Conservation (phyloP, 2,329 filamentous ascomycete genomes). For the Pseudogymnoascus sp. region DNA sequence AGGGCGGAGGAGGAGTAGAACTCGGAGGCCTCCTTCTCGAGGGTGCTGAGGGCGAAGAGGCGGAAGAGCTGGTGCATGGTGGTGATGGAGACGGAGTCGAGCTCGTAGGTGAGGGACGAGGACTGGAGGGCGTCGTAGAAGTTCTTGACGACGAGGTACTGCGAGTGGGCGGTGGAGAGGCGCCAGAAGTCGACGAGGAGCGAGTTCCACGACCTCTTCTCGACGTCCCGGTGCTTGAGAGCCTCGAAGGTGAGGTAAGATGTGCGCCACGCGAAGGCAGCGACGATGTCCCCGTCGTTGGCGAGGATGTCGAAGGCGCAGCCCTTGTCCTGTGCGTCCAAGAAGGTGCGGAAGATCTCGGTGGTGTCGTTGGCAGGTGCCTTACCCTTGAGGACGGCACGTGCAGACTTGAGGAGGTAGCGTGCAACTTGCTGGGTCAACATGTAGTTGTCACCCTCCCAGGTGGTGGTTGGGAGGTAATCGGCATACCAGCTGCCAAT, state of each 20-base stretch:
- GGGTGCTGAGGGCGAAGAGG: slow-evolving; percentile 54
- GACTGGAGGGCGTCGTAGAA: slow-evolving; percentile 63
- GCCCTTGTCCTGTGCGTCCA: slow-evolving; percentile 57
- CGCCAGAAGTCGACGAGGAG: slow-evolving; percentile 72
- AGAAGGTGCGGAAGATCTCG: slow-evolving; percentile 55
- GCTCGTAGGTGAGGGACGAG: slow-evolving; percentile 39
- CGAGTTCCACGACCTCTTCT: slow-evolving; percentile 71
- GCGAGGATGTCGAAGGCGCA: slow-evolving; percentile 68
- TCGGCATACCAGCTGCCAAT: slow-evolving; percentile 69
- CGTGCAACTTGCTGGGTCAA: slow-evolving; percentile 70
- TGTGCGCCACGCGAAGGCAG: slow-evolving; percentile 67
- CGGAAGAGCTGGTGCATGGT: slow-evolving; percentile 60
- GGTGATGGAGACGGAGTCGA: slow-evolving; percentile 48
- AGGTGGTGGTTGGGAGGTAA: slow-evolving; percentile 58
- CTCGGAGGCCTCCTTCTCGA: slow-evolving; percentile 61
- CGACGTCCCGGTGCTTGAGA: slow-evolving; percentile 62
- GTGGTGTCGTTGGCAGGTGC: slow-evolving; percentile 60
- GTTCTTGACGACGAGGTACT: slow-evolving; percentile 72
- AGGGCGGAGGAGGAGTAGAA: slow-evolving; percentile 64
- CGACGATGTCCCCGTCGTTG: slow-evolving; percentile 60
- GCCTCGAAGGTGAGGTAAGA: slow-evolving; percentile 69
- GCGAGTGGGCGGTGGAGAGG: slow-evolving; percentile 64
- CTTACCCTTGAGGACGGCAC: slow-evolving; percentile 57
- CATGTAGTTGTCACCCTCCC: slow-evolving; percentile 80
- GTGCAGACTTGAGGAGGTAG: slow-evolving; percentile 67